phyloP scores from a whole-genome alignment of 2,329 filamentous ascomycete species.

The Fusarium hostae region DNA sequence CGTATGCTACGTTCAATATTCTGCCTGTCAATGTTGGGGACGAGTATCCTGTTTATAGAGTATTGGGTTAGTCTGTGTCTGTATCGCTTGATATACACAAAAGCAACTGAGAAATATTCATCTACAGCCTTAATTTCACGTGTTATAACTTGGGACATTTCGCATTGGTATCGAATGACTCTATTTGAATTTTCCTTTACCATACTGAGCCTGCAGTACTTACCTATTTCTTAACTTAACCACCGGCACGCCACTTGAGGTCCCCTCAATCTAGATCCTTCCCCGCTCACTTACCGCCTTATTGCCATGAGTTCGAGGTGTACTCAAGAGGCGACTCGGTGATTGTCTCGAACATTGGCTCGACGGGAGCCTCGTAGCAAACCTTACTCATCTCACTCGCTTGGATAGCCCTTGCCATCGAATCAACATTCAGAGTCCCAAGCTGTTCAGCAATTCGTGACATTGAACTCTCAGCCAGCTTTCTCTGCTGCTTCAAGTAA shows the following conservation, averaged over 20 bases:
- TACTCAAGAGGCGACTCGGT: neutral
- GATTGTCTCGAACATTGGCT: neutral
- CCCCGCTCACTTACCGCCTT: neutral
- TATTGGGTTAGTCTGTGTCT: neutral
- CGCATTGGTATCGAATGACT: rapidly evolving
- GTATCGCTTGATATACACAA: neutral
- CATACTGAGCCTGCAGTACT: rapidly evolving
- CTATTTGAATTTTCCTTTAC: neutral
- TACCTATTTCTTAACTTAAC: rapidly evolving
- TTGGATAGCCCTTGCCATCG: neutral
- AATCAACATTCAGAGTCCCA: neutral
- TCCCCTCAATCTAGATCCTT: neutral
- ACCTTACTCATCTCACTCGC: rapidly evolving
- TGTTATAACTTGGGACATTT: too few species aligned
- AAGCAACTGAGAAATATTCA: neutral
- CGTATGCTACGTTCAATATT: conserved; percentile 42
- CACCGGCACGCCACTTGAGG: rapidly evolving
- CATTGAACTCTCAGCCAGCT: neutral
- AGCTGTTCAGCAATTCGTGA: neutral
- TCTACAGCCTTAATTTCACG: neutral
- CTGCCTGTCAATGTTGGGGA: conserved; percentile 39
- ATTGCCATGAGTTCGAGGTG: neutral
- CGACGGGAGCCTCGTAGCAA: rapidly evolving
- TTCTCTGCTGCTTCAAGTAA: neutral
- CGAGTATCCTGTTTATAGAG: conserved; percentile 46